Evolutionary conservation across 352 stramenopile genomes (phyloP).

Genomic region (Halophytophthora polymorphica): DNA sequence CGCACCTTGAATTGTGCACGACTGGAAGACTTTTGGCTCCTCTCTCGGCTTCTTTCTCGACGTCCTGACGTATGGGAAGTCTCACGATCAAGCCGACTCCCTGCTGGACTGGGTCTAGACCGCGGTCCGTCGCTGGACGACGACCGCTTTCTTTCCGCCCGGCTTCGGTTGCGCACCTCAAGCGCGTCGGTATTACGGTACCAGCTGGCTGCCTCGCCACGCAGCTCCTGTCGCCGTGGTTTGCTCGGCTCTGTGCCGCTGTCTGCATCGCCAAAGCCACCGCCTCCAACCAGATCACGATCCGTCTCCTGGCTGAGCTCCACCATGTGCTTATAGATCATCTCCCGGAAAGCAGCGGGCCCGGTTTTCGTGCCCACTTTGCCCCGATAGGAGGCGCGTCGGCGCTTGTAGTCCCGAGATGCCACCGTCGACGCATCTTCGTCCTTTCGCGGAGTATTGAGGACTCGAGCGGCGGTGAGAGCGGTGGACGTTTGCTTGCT

Average conservation of each 20-base stretch:
- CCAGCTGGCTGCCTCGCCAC: slow-evolving; percentile 10
- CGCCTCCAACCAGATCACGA: slow-evolving; percentile 28
- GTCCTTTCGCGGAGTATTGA: neutral
- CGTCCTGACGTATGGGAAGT: neutral
- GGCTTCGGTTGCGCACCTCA: slow-evolving; percentile 32
- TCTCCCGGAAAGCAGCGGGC: slow-evolving; percentile 43
- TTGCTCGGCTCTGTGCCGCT: neutral
- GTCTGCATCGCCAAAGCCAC: slow-evolving; percentile 14
- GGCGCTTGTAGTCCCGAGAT: slow-evolving; percentile 44
- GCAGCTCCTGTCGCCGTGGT: neutral
- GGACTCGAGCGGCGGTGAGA: no score
- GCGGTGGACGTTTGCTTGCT: no score
- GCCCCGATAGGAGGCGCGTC: slow-evolving; percentile 47
- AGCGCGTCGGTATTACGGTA: slow-evolving; percentile 33
- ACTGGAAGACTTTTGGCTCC: neutral
- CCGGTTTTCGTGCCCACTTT: slow-evolving; percentile 43
- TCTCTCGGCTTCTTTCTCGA: neutral
- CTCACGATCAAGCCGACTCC: neutral
- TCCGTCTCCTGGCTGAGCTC: slow-evolving; percentile 41
- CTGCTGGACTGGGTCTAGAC: slow-evolving; percentile 15
- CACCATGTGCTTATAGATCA: slow-evolving; percentile 68
- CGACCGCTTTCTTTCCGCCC: slow-evolving; percentile 1
- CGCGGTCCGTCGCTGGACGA: neutral
- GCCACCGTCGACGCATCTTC: neutral
- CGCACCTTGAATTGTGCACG: neutral